phyloP scores from a whole-genome alignment of 2,329 filamentous ascomycete species.

The Colletotrichum sp. region DNA sequence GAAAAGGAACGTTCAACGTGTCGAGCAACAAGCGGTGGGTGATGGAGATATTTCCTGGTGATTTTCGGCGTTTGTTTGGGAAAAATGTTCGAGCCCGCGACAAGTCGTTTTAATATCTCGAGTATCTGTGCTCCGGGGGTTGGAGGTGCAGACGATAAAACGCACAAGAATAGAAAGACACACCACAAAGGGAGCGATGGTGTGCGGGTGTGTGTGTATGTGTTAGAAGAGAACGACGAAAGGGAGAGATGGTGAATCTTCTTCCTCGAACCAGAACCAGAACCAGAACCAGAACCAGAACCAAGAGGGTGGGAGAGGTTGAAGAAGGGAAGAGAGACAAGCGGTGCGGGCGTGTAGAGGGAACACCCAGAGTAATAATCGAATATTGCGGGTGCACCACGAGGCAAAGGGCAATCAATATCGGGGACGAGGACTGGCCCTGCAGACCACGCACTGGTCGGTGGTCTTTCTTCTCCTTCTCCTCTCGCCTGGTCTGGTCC shows the following conservation, averaged over 20 bases:
- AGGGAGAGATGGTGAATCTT: background rate
- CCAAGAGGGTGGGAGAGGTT: background rate
- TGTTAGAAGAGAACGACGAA: background rate
- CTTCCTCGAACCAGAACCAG: background rate
- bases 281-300: background rate
- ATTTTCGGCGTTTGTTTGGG: background rate
- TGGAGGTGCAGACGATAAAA: background rate
- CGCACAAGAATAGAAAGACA: conserved; percentile 8
- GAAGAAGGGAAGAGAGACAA: background rate
- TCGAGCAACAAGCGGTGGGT: background rate
- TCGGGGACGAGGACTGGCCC: background rate
- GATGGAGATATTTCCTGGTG: background rate
- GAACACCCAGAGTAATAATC: conserved; percentile 6
- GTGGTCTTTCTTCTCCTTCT: background rate
- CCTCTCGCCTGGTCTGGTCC: background rate
- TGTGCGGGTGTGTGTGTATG: background rate
- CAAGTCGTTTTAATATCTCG: background rate
- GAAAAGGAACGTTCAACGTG: conserved; percentile 21
- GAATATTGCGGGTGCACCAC: conserved; percentile 7
- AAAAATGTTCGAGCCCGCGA: conserved; percentile 17
- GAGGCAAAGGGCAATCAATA: background rate
- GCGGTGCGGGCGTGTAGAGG: conserved; percentile 1
- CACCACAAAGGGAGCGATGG: conserved; percentile 11
- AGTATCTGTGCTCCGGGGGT: background rate
- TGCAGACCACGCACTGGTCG: background rate